phyloP scores from a whole-genome alignment of 2,329 filamentous ascomycete genomes.

The Pseudopyrenochaeta lycopersici region DNA sequence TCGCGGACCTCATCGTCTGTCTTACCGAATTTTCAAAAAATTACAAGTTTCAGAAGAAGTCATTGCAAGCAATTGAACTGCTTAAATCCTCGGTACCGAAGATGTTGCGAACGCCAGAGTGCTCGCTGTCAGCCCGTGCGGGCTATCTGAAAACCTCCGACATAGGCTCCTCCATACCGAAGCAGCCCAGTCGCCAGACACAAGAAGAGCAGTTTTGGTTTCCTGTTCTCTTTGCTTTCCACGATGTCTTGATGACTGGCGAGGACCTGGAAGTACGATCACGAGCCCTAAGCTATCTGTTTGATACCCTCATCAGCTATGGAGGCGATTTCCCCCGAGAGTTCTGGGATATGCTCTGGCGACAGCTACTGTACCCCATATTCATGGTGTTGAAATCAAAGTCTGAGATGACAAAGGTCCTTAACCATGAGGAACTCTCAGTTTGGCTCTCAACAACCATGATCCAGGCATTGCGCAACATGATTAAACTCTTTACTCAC shows the following conservation, averaged over 20 bases:
- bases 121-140: slow-evolving; percentile 78
- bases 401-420: slow-evolving; percentile 93
- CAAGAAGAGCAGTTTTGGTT: slow-evolving; percentile 99
- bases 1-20: slow-evolving; percentile 95
- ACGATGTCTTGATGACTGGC: slow-evolving; percentile 98
- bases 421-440: slow-evolving; percentile 95
- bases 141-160: slow-evolving; percentile 60
- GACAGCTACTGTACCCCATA: slow-evolving; percentile 95
- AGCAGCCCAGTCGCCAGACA: slow-evolving; percentile 79
- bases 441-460: slow-evolving; percentile 99
- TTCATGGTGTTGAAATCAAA: slow-evolving; percentile 98
- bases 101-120: slow-evolving; percentile 96
- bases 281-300: slow-evolving; percentile 90
- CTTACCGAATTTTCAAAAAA: slow-evolving; percentile 99
- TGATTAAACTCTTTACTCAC: slow-evolving; percentile 98
- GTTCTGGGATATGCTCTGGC: slow-evolving; percentile 99
- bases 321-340: slow-evolving; percentile 90
- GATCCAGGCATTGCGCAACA: slow-evolving; percentile 97
- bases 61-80: slow-evolving; percentile 91
- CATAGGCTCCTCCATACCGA: slow-evolving; percentile 61
- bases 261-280: slow-evolving; percentile 96
- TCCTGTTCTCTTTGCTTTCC: slow-evolving; percentile 95
- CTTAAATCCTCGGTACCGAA: slow-evolving; percentile 92
- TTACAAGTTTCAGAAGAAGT: slow-evolving; percentile 98
- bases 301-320: slow-evolving; percentile 89